Evolutionary conservation across 2,329 filamentous ascomycete genomes (phyloP), one percentile per base, ranked within the genome.

Genomic region (Hymenoscyphus infarciens): DNA sequence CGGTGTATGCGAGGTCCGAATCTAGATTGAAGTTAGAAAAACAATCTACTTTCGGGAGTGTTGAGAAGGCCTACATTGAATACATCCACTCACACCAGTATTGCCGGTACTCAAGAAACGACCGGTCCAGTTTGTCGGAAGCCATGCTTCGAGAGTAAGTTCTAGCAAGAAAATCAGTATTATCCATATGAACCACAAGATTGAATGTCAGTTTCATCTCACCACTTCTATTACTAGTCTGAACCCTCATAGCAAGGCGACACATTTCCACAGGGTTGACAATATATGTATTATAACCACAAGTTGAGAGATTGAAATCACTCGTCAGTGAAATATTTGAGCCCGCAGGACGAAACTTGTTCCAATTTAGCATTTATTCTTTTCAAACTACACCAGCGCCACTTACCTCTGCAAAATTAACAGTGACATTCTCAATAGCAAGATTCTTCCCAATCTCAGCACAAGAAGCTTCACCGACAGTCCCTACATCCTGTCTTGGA

Each of bases 111-210:
- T 77, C 16, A 77, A 71, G 63, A 80, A 80, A 57, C 75, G 76
- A n/a, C 62, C 78, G 0, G 68, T 79, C 59, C 79, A 80, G 66
- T 73, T 70, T 3, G 67, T 78, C 29, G 77, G 70, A n/a, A 71
- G 56, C 70, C 70, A 71, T 5, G 67, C 65, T 52, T 71, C 70
- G 13, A 71, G 56, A 7, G 64, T 69, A n/a, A 71, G 64, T 52
- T 52, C 60, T 61, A 61, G 25, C 16, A 15, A 8, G 10, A 38
- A 10, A 38, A 35, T 19, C 2, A 60, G 4, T 15, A 19, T 1
- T 4, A 19, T 25, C 22, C 19, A 11, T 5, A 25, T 22, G 35
- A 57, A 2, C 7, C 5, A 57, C 2, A 42, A 15, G 35, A 38
- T 15, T n/a, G n/a, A 16, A 38, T 29, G 22, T 15, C 13, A 22